Base-by-base conservation (phyloP, 345 rosid species). In the Hibiscus syriacus region DNA sequence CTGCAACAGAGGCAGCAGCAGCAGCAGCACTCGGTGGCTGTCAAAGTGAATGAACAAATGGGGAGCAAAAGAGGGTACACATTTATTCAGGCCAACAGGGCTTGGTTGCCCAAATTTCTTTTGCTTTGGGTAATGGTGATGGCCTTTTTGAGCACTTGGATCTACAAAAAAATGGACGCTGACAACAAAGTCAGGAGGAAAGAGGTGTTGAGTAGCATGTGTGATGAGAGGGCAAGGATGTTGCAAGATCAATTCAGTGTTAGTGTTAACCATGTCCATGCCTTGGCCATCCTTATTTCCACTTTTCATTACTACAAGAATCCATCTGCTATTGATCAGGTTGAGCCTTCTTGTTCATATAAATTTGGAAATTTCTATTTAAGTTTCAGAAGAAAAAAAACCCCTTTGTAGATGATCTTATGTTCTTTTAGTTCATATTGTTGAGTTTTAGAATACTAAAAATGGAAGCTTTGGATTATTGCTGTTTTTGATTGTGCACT, bases 301-400 rank as follows among this genome's bases (percentile, higher is more conserved):
- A 90, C 98, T 70, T 93, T 93, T 57, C 96, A 90, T 75, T 93
- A 87, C 81, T 86, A 79, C 85, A 90, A 85, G 82, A 89, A 80
- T 73, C 98, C 98, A 50, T 90, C 98, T 71, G 96, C 98, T 5
- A 90, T 93, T 45, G 96, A 93, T 82, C 97, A 93, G 98, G 98
- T 93, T 73, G 69, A 76, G 60, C 29, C 23, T 20, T 38, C 17
- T 17, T 62, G 19, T 41, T 55, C 60, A 29, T 55, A 14, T 46
- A 55, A 13, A 27, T 32, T 41, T 39, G 52, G 41, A 3, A 48
- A 38, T 45, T 49, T 49, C 26, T 48, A 48, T 48, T 45, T 29
- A 3, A 16, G 16, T 34, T 26, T n/a, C n/a, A n/a, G n/a, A n/a
- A 4, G 56, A 17, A 29, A 48, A 48, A 9, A 65, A 10, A 48